Evolutionary conservation across 768 basidiomycete species (phyloP), one percentile per base, ranked within the genome.

Genomic region (Macrolepiota albuminosa): DNA sequence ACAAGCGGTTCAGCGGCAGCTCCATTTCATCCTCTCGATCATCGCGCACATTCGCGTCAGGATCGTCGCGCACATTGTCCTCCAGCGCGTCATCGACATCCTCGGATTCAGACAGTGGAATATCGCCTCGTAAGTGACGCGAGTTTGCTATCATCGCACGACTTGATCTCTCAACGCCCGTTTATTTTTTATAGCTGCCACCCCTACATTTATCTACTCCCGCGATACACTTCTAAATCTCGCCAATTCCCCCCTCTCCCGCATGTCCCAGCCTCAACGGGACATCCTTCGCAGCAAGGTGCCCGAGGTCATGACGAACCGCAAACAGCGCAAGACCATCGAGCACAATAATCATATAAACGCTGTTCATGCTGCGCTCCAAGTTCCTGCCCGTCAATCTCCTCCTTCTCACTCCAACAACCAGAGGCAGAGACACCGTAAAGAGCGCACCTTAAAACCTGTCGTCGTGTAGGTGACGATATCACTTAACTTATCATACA

Each of bases 1-100:
- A 81, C 54, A 74, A 70, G 61, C 75, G 79, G 36, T 51, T 56
- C 37, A 60, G 58, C 21, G 66, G 67, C 59, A 64, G 64, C 49
- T 56, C 66, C 31, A 21, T 54, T 1, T 37, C 51, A 21, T 68
- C 72, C 21, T 65, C 67, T 13, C 36, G 31, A 21, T 64, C 68
- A 16, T 65, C 63, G 10, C 40, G 39, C 11, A 54, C 40, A 13
- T 24, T 53, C 11, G 33, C 42, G 11, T 34, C 43, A 14, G 37
- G 24, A 16, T 66, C 66, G 10, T 37, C n/a, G 40, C 42, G 62
- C 7, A 33, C 60, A 48, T 64, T 42, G 31, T 61, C 63, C 29
- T 64, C 60, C 24, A 29, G 55, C 39, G 46, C 57, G n/a, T 64
- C 64, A 3, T 64, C 57, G 10, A 61, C 63, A 2, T 64, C 64